These are phyloP conservation scores for Sarcomyxa edulis DNA, from an alignment of 768 basidiomycete genomes.

Conservation along the genomic window DNA sequence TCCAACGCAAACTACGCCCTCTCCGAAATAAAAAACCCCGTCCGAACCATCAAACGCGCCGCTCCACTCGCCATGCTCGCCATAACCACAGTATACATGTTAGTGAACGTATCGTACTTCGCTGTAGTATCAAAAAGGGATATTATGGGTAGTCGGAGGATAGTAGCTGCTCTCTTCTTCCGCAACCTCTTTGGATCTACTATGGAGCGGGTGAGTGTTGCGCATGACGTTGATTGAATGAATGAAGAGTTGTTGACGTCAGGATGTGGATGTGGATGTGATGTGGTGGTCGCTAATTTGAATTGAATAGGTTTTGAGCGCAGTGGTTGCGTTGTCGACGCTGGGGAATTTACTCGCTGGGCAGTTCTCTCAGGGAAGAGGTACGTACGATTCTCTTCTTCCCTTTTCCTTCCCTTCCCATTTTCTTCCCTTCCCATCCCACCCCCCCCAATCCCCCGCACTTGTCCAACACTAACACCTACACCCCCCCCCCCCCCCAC, in stretches of 20 bases:
- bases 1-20: constrained; percentile 72
- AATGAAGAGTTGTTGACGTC: not conserved
- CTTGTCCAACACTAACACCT: too few species aligned
- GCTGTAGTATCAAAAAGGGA: constrained; percentile 67
- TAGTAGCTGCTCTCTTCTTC: constrained; percentile 78
- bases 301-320: constrained; percentile 44
- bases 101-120: constrained; percentile 71
- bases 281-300: not conserved
- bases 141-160: constrained; percentile 56
- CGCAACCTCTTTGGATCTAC: constrained; percentile 62
- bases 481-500: too few species aligned
- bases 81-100: constrained; percentile 56
- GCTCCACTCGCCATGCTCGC: constrained; percentile 60
- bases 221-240: not conserved
- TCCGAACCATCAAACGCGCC: constrained; percentile 65
- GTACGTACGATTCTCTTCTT: constrained; percentile 22
- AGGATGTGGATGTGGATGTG: not conserved
- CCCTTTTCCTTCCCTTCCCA: not conserved
- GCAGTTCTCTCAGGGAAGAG: constrained; percentile 63
- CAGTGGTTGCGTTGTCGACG: constrained; percentile 58
- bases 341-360: constrained; percentile 61
- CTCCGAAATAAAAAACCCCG: constrained; percentile 65
- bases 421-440: not conserved
- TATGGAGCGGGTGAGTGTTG: constrained; percentile 45
- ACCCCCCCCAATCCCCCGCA: not conserved